Evolutionary conservation across 306 rosid species (phyloP), one percentile per base, ranked within the genome.

Genomic region (Hippophae tibetana): DNA sequence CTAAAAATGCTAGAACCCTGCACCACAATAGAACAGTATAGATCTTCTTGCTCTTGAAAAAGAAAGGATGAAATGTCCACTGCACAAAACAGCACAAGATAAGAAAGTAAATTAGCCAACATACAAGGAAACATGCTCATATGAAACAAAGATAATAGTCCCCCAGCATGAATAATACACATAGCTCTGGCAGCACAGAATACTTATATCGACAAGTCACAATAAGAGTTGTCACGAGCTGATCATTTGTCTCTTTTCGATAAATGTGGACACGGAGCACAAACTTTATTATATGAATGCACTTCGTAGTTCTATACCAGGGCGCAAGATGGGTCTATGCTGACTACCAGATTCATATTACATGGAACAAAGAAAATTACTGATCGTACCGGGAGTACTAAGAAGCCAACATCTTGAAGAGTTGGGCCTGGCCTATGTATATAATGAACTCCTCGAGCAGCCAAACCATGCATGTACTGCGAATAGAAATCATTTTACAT

Each of bases 1-100:
- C 93, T 88, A 93, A 86, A 78, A 78, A 93, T 53, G 97, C 71
- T 68, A 93, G 84, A 78, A 84, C 94, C 78, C 99, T 88, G 86
- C 99, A 93, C 99, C 99, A 93, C 50, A 93, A 40, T 61, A 84
- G 71, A 77, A 88, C 99, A 43, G 99, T 93, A 72, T 82, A 93
- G 72, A 93, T 79, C 94, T 79, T 93, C 77, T 86, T 93, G 75
- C 79, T 75, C 97, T 93, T 93, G 65, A 82, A 74, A 63, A 93
- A 58, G 79, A 93, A 93, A 55, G 99, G 99, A 73, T 93, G 95
- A 56, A 93, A 93, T 31, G 90, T 84, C 99, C 99, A 93, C 99
- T 88, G 94, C 82, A 86, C 68, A 60, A 72, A 80, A 76, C 79
- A 10, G 57, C 61, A 48, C 53, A 51, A 56, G 42, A 67, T 62